Base-by-base conservation (phyloP, 441 rosid genomes). In the Manihot esculenta region DNA sequence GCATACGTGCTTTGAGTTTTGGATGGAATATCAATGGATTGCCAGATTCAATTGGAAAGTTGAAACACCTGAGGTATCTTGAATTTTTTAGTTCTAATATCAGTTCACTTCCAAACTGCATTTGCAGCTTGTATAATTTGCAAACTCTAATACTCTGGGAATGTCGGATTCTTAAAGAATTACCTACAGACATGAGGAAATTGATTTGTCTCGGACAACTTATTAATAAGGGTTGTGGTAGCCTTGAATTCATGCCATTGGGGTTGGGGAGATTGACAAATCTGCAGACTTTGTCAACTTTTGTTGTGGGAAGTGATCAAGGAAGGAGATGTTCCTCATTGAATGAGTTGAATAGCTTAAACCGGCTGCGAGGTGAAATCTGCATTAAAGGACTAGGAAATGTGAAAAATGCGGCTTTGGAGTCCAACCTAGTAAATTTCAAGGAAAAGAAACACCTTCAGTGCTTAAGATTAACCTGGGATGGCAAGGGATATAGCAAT, bases 121-220 rank as follows among this genome's bases (percentile, higher is more conserved):
- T 64, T 50, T 53, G 55, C 5, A 45, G 5, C 3, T 12, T 64
- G 1, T 7, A 26, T 10, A 72, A 72, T 44, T 47, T 65, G 44
- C 64, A 64, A 58, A 58, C 57, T 35, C 10, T 77, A 54, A 65
- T 30, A 35, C 65, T 73, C 21, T 4, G 11, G 6, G 4, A 0
- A 20, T 62, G 78, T 33, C 0, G 0, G 0, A 5, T 2, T 11
- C 75, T 77, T n/a, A 18, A 20, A 14, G 35, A 61, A 69, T 33
- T 77, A 21, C 84, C 81, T 0, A 51, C 8, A n/a, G 62, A 57
- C 51, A 69, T 77, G 2, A 24, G 7, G 41, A 64, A 23, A 26
- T 23, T 74, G 59, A 33, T 57, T 8, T 79, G 41, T 62, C 79
- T 82, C 2, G 49, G 41, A 53, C 62, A 48, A 61, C 75, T 82